Evolutionary conservation across 371 early-diverging fungal species (phyloP), one percentile per base, ranked within the genome.

Genomic region (Syncephalis plumigaleata): DNA sequence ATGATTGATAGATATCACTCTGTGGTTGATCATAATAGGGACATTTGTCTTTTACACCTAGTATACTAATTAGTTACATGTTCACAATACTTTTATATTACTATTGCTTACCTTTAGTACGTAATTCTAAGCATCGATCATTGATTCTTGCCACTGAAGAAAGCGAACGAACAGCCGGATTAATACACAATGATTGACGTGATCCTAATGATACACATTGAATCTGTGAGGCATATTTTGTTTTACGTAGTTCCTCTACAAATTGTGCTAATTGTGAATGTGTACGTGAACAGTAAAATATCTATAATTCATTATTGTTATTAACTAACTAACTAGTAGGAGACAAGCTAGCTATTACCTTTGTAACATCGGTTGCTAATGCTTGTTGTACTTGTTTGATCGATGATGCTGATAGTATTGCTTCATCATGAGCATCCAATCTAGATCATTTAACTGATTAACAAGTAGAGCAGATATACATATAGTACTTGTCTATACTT

Each of bases 191-290:
- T 38, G 77, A 82, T 61, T 73, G 77, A 48, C 91, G 73, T n/a
- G 87, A 86, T 7, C 84, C 95, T 13, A 91, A 68, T 3, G 86
- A 75, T 9, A 84, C 73, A n/a, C 69, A 68, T 42, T 62, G 67
- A 3, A 72, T 55, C 15, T 72, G 51, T 1, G 72, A 68, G 0
- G 64, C 66, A 53, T 83, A 87, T 3, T 50, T 52, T 2, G 97
- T 92, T 54, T 81, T 88, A 55, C 76, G 70, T 1, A 95, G 53
- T 59, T 97, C 93, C 40, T 70, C 63, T 0, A 95, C 68, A 52
- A 96, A 85, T 53, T 98, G 98, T 11, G 78, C 66, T 8, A 97
- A 60, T 60, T 98, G 98, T 3, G 91, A 91, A 60, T 96, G 97
- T 15, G 95, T 89, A 44, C 89, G 71, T 9, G 88, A 89, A 20